Conservation (phyloP, 495 filamentous ascomycete species). For the Penicillium robsamsonii region DNA sequence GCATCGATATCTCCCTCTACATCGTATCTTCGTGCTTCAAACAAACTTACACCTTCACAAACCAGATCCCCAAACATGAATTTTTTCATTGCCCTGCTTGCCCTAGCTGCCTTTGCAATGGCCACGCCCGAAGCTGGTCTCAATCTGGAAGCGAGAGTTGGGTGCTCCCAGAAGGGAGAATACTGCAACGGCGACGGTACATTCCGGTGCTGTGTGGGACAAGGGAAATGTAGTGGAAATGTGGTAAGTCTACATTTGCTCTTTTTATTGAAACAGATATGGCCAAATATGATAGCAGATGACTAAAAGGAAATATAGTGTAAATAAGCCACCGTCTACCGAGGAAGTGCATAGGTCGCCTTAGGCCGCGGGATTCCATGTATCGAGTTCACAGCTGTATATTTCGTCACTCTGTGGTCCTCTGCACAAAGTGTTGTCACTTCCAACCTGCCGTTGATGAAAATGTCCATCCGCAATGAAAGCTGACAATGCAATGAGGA, state of each 20-base stretch:
- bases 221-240: slow-evolving; percentile 6
- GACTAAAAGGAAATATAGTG: not conserved
- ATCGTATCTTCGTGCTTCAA: not conserved
- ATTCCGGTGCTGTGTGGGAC: slow-evolving; percentile 9
- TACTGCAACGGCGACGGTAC: slow-evolving; percentile 7
- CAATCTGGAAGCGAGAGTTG: slow-evolving; percentile 9
- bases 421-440: not conserved
- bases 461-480: not conserved
- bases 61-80: not conserved
- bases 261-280: not conserved
- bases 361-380: not conserved
- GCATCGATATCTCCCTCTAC: not conserved
- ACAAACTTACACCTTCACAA: not conserved
- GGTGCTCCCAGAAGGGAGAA: slow-evolving; percentile 9
- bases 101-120: slow-evolving; percentile 1
- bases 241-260: not conserved
- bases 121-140: slow-evolving; percentile 1
- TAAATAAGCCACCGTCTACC: not conserved
- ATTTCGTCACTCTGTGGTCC: not conserved
- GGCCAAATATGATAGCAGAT: not conserved
- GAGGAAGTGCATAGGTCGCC: not conserved
- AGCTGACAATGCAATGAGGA: not conserved
- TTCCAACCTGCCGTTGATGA: not conserved
- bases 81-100: slow-evolving; percentile 1
- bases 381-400: not conserved